phyloP scores from a whole-genome alignment of 2,329 filamentous ascomycete species.

The Teratosphaeria viscida region DNA sequence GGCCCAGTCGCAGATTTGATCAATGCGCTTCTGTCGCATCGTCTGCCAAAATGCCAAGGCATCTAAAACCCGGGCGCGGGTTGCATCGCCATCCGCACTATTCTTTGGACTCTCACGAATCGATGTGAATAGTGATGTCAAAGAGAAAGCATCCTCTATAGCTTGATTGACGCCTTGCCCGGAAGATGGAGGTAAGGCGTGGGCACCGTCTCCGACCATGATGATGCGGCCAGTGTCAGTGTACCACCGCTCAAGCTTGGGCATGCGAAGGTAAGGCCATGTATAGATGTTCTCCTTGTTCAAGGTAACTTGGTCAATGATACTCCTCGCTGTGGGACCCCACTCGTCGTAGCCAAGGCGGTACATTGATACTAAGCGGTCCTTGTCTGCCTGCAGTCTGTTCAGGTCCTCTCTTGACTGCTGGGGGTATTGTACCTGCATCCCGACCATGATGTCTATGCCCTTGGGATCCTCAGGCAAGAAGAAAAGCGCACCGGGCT shows the following conservation, averaged over 20 bases:
- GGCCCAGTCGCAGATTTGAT: conserved; percentile 13
- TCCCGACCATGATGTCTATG: conserved; percentile 27
- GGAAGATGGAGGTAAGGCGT: conserved; percentile 41
- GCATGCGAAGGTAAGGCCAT: conserved; percentile 22
- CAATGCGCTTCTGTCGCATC: conserved; percentile 14
- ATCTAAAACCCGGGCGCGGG: conserved; percentile 1
- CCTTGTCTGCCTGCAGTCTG: conserved; percentile 22
- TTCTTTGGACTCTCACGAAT: neutral
- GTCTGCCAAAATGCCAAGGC: conserved; percentile 13
- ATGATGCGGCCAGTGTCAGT: conserved; percentile 34
- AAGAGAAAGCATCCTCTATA: conserved; percentile 43
- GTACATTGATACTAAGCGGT: conserved; percentile 7
- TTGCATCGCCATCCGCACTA: neutral
- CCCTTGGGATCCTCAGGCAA: conserved; percentile 27
- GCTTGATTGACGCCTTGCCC: conserved; percentile 48
- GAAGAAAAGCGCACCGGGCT: conserved; percentile 29
- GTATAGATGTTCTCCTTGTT: conserved; percentile 11
- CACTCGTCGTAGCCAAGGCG: conserved; percentile 10
- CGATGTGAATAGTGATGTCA: conserved; percentile 30
- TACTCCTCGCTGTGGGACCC: conserved; percentile 11
- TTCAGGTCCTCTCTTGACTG: conserved; percentile 26
- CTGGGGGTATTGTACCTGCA: conserved; percentile 25
- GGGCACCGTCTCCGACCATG: conserved; percentile 47
- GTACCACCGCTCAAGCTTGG: conserved; percentile 37
- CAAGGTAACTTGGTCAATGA: conserved; percentile 11